Evolutionary conservation across 75 land plant species (phyloP), one percentile per base, ranked within the genome.

Genomic region (Ceratopteris richardii): DNA sequence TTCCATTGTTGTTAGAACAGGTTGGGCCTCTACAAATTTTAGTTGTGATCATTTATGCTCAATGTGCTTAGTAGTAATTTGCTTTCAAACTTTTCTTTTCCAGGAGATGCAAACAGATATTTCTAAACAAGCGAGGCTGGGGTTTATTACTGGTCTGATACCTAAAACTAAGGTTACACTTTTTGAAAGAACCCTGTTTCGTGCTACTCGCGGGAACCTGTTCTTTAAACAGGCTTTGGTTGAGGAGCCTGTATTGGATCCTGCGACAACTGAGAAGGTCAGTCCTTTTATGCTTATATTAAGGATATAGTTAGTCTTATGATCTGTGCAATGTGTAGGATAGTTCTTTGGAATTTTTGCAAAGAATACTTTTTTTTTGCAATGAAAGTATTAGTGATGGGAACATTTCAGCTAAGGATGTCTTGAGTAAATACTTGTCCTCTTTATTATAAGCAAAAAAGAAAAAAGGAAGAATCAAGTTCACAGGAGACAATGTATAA

Each of bases 191-290:
- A 90, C 89, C 71, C 72, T 94, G n/a, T 94, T 86, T 59, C 86
- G 98, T 50, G 90, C 98, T 47, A 94, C 98, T 47, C 83, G 98
- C 44, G 98, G 98, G 7, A 94, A 94, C 61, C 81, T 94, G 87
- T 75, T 86, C 67, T 83, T 94, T 50, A 81, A 83, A 62, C 90
- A 88, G 60, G 80, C 90, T 23, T 71, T 80, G 22, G 84, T 85
- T 51, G 98, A 76, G 56, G 82, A 80, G 44, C 72, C 68, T 54
- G 89, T 94, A 17, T 53, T 75, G 66, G 98, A 94, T 69, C 87
- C 96, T 18, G 67, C 85, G 36, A 63, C 87, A 39, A 51, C 72
- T 9, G 98, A 94, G 75, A 83, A 74, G 95, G 95, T 93, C 20
- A 28, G 52, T 41, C 24, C 53, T n/a, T 14, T 5, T 28, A 2